phyloP scores from a whole-genome alignment of 2,329 filamentous ascomycete species.

The Diaporthe citrichinensis region DNA sequence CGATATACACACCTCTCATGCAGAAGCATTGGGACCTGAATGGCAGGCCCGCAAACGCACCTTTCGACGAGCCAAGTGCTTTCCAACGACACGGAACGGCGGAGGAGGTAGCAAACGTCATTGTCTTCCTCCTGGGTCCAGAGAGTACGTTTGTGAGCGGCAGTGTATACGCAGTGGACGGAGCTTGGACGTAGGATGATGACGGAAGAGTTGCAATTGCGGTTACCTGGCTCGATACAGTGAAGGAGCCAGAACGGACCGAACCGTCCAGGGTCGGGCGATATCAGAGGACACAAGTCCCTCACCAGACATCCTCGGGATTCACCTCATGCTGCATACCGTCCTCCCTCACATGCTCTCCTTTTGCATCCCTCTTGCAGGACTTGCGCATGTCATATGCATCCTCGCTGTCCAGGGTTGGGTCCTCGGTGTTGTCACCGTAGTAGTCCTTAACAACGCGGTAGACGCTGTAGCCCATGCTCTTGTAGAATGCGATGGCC shows the following conservation, averaged over 20 bases:
- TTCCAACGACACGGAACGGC: constrained; percentile 61
- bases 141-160: constrained; percentile 63
- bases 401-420: constrained; percentile 79
- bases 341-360: constrained; percentile 82
- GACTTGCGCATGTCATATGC: constrained; percentile 98
- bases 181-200: constrained; percentile 51
- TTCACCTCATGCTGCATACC: constrained; percentile 84
- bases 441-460: constrained; percentile 93
- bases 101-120: constrained; percentile 62
- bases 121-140: constrained; percentile 63
- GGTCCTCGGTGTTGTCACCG: constrained; percentile 81
- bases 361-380: constrained; percentile 82
- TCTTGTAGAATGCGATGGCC: constrained; percentile 90
- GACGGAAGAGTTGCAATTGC: neutral
- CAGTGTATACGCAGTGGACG: constrained; percentile 62
- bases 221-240: neutral
- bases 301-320: constrained; percentile 88
- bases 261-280: neutral
- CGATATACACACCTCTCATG: constrained; percentile 66
- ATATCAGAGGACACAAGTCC: neutral
- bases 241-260: neutral
- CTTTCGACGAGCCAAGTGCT: constrained; percentile 58
- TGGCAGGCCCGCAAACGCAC: constrained; percentile 53
- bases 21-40: constrained; percentile 57
- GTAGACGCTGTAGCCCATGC: constrained; percentile 93